A percentile compares a stretch with the other conserved stretches of the same genome.
Conservation (phyloP, 2,329 filamentous ascomycete species). For the Diplodia scrobiculata region DNA sequence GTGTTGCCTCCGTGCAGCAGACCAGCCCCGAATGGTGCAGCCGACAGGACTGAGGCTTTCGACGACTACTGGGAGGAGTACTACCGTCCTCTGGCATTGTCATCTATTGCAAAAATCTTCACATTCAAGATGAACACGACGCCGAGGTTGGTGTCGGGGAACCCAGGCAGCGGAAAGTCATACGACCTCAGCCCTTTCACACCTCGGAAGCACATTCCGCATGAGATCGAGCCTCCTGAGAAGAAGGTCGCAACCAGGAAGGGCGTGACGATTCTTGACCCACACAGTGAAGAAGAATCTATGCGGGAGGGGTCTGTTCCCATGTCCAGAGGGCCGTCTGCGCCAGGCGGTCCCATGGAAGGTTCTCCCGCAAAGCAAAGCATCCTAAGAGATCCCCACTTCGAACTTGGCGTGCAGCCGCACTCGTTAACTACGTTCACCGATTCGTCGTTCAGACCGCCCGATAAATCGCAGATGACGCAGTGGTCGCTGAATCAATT, state of each 20-base stretch:
- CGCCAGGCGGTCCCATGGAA: conserved; percentile 35
- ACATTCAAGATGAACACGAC: conserved; percentile 90
- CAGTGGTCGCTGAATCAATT: conserved; percentile 89
- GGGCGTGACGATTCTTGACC: conserved; percentile 69
- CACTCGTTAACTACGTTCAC: conserved; percentile 33
- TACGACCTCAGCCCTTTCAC: conserved; percentile 89
- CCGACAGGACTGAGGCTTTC: conserved; percentile 58
- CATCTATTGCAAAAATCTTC: conserved; percentile 89
- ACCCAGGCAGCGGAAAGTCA: conserved; percentile 68
- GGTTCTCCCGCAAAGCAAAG: conserved; percentile 45
- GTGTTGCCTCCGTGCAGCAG: conserved; percentile 57
- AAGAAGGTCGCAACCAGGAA: conserved; percentile 64
- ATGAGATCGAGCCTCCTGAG: conserved; percentile 50
- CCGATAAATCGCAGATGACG: conserved; percentile 77
- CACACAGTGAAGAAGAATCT: conserved; percentile 48
- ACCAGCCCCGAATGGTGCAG: conserved; percentile 30
- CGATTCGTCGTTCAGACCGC: conserved; percentile 50
- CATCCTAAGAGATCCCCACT: conserved; percentile 48
- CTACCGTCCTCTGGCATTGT: conserved; percentile 83
- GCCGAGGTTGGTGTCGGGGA: conserved; percentile 77
- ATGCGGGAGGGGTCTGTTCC: conserved; percentile 9
- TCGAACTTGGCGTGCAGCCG: conserved; percentile 37
- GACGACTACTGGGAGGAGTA: conserved; percentile 99
- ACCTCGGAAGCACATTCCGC: conserved; percentile 57
- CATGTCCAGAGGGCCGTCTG: conserved; percentile 31